phyloP scores from a whole-genome alignment of 371 early-diverging fungal species.

The Mortierella sp. region DNA sequence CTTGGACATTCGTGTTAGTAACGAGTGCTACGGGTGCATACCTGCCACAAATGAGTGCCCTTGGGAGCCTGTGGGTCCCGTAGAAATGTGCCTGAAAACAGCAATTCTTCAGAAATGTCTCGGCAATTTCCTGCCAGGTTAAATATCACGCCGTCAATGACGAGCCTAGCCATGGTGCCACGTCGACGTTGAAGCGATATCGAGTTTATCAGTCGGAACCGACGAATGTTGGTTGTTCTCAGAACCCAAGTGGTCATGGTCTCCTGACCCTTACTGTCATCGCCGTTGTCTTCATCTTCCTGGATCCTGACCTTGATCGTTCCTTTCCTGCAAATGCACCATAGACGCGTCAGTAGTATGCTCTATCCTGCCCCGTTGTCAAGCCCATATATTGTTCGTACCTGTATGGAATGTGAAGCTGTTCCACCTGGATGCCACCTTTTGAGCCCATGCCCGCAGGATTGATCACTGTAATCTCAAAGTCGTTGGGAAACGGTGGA shows the following conservation, averaged over 20 bases:
- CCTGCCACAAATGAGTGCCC: conserved; percentile 18
- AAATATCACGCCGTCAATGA: conserved; percentile 26
- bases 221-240: conserved; percentile 63
- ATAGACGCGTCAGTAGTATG: no score
- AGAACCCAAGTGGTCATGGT: conserved; percentile 57
- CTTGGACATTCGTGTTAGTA: no score
- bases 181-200: conserved; percentile 6
- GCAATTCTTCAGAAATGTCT: neutral
- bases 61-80: conserved; percentile 1
- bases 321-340: conserved; percentile 26
- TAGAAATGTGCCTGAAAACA: conserved; percentile 13
- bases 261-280: conserved; percentile 1
- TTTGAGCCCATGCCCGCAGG: conserved; percentile 72
- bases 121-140: no score
- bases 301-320: conserved; percentile 40
- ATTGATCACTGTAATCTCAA: conserved; percentile 69
- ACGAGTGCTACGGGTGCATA: no score
- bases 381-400: no score
- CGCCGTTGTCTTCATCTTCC: conserved; percentile 1
- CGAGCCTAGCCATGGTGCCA: conserved; percentile 5
- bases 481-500: conserved; percentile 56
- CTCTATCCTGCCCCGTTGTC: no score
- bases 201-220: conserved; percentile 58
- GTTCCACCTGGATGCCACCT: conserved; percentile 71
- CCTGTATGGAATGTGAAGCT: conserved; percentile 71